These are phyloP conservation scores for Leptodermis oblonga DNA, from an alignment of 257 asterid genomes.

Conservation along the genomic window DNA sequence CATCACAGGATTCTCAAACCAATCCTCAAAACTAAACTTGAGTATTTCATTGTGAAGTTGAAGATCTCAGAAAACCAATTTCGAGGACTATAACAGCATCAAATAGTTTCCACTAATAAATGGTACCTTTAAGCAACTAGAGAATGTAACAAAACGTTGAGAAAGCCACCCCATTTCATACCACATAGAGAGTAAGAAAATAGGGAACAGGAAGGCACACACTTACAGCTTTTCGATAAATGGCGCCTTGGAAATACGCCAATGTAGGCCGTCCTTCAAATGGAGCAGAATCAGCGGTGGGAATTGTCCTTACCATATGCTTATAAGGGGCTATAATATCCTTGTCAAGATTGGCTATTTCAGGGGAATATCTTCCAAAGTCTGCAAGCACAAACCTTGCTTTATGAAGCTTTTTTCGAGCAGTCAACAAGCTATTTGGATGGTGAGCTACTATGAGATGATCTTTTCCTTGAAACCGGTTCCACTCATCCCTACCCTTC, in stretches of 20 bases:
- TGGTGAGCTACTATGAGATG: constrained; percentile 73
- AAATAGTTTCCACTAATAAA: background rate
- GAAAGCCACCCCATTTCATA: background rate
- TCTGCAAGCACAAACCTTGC: constrained; percentile 74
- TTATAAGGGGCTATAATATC: constrained; percentile 87
- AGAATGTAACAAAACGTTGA: background rate
- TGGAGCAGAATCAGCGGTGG: constrained; percentile 34
- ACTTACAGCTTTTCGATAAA: constrained; percentile 80
- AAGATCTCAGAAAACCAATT: background rate
- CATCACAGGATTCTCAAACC: background rate
- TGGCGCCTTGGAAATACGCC: constrained; percentile 80
- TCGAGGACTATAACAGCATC: background rate
- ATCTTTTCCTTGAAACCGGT: constrained; percentile 51
- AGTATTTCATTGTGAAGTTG: background rate
- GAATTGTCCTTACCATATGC: constrained; percentile 62
- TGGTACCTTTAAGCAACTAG: background rate
- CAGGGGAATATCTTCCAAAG: constrained; percentile 60
- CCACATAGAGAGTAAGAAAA: too few species aligned
- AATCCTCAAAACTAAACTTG: background rate
- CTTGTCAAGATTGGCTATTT: constrained; percentile 59
- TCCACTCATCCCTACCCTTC: constrained; percentile 57
- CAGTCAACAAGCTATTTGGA: constrained; percentile 69
- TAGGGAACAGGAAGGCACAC: constrained; percentile 1
- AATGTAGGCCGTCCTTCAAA: constrained; percentile 44
- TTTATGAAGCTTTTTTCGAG: constrained; percentile 54